Conservation (phyloP, 495 filamentous ascomycete species). For the Hypomontagnella monticulosa region DNA sequence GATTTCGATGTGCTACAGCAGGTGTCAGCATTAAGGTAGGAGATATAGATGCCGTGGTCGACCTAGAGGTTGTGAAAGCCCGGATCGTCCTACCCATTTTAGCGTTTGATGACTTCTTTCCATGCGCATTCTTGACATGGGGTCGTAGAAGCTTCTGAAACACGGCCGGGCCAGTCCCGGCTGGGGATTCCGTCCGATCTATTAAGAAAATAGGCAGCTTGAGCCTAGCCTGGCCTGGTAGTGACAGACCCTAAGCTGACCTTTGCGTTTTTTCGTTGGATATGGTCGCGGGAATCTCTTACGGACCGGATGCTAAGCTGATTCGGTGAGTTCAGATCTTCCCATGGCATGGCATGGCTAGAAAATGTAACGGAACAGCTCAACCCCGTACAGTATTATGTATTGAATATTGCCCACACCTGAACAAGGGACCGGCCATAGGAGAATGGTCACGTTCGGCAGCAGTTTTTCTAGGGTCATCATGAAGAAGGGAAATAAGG, state of each 20-base stretch:
- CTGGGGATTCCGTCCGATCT: conserved; percentile 42
- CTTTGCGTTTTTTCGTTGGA: conserved; percentile 17
- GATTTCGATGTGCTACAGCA: conserved; percentile 35
- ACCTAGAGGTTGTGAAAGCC: conserved; percentile 34
- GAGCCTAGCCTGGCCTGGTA: conserved; percentile 8
- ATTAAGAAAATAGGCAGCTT: conserved; percentile 18
- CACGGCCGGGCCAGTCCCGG: conserved; percentile 37
- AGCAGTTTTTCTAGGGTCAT: conserved; percentile 19
- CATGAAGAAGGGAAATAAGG: conserved; percentile 1
- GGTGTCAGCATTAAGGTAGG: conserved; percentile 38
- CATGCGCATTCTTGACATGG: conserved; percentile 42
- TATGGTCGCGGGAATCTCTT: conserved; percentile 18
- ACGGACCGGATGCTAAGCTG: conserved; percentile 28
- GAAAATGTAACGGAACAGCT: conserved; percentile 23
- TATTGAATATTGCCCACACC: conserved; percentile 36
- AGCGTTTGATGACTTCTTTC: conserved; percentile 42
- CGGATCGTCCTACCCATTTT: conserved; percentile 39
- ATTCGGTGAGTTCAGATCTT: conserved; percentile 44
- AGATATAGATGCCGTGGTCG: conserved; percentile 27
- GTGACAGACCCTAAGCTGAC: conserved; percentile 25
- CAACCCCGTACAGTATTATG: conserved; percentile 18
- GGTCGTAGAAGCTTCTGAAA: conserved; percentile 43
- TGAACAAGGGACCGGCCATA: conserved; percentile 27
- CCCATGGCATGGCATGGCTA: conserved; percentile 11
- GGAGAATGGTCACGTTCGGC: conserved; percentile 36